Percentiles rank a stretch among this genome's conserved stretches.
Conservation (phyloP, 2,329 filamentous ascomycete genomes). For the Cladophialophora immunda region DNA sequence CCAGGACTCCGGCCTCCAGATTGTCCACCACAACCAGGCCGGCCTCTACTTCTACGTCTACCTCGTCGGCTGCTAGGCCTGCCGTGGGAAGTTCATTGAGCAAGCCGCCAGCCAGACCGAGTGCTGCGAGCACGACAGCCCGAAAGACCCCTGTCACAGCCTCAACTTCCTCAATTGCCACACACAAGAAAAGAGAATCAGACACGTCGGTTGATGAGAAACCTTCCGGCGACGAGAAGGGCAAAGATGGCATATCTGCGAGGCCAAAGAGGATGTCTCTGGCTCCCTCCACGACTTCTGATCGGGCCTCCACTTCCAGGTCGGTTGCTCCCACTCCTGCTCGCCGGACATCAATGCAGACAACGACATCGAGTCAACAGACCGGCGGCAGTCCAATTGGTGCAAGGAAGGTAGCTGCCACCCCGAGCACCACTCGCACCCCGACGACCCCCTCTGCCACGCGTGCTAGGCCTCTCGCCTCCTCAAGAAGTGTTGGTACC, state of each 20-base stretch:
- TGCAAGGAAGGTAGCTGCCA: conserved; percentile 44
- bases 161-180: conserved; percentile 48
- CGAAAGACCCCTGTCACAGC: conserved; percentile 48
- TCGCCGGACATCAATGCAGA: conserved; percentile 25
- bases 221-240: conserved; percentile 54
- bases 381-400: conserved; percentile 49
- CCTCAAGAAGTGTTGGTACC: conserved; percentile 39
- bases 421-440: conserved; percentile 42
- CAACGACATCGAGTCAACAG: conserved; percentile 41
- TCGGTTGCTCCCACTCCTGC: conserved; percentile 32
- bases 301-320: conserved; percentile 29
- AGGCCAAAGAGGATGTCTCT: conserved; percentile 57
- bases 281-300: conserved; percentile 47
- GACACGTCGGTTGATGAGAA: conserved; percentile 46
- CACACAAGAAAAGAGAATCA: conserved; percentile 53
- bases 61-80: conserved; percentile 42
- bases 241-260: conserved; percentile 49
- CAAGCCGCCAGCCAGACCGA: conserved; percentile 55
- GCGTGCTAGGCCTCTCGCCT: conserved; percentile 40
- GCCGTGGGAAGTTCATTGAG: conserved; percentile 51
- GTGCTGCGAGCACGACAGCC: conserved; percentile 38
- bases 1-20: conserved; percentile 47
- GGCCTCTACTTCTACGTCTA: conserved; percentile 42
- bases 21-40: conserved; percentile 43
- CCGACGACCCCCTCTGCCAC: conserved; percentile 43